Evolutionary conservation across 371 early-diverging fungal species (phyloP), one percentile per base, ranked within the genome.

Genomic region (Mucor indicus): DNA sequence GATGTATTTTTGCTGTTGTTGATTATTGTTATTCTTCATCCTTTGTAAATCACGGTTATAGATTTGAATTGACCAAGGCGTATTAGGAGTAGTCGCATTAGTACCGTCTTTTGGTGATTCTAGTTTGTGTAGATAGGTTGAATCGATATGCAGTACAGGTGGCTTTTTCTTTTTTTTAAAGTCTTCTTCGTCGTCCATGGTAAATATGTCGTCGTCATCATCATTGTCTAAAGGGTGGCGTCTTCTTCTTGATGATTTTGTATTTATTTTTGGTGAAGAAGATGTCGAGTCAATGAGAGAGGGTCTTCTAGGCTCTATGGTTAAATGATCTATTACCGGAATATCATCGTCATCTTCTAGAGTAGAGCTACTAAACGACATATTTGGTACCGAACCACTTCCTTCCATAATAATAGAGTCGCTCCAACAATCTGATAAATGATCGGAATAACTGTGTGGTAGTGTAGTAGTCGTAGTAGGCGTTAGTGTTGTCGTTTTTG

Each of bases 1-100:
- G 20, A 72, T 94, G 84, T 67, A 98, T 58, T 32, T 95, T 29
- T 29, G 30, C 21, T 24, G 29, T n/a, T 29, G 50, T 24, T 17
- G 12, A 23, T 22, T 22, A 29, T n/a, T 38, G 39, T 20, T 50
- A 13, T 57, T 53, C 11, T 48, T 46, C 48, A 67, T 62, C 7
- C 53, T 53, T 29, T 67, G 62, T 7, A 67, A 42, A 55, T 71
- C 64, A n/a, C 71, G 59, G 19, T 62, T 57, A 21, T 61, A 61
- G 4, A 71, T 59, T 31, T 67, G 67, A 5, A 65, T n/a, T 3
- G 72, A 74, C 75, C 68, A 74, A 19, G 65, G 68, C 20, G 62
- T 52, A n/a, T 48, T 31, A 35, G 33, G 24, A 43, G 25, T 40
- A 32, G 15, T 3, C 39, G 50, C 3, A 36, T 29, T 8, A 37